Evolutionary conservation across 2,329 filamentous ascomycete species (phyloP).

Genomic region (Penicillium aurantiogriseum): DNA sequence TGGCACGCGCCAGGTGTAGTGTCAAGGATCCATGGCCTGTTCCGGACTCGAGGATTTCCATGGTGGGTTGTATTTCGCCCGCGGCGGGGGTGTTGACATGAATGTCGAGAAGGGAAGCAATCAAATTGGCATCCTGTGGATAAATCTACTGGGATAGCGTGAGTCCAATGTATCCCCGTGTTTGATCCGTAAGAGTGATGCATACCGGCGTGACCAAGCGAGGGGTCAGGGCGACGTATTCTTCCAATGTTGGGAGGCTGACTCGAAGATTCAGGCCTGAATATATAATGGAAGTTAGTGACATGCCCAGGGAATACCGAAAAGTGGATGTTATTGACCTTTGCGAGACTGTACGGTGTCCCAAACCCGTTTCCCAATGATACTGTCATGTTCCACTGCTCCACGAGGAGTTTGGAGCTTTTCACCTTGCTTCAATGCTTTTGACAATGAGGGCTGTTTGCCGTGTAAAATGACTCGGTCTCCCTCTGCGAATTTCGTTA

Average conservation of each 20-base stretch:
- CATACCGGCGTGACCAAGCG: slow-evolving; percentile 73
- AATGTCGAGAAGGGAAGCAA: slow-evolving; percentile 73
- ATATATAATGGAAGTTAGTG: slow-evolving; percentile 2
- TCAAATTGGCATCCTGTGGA: slow-evolving; percentile 70
- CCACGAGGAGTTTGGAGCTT: slow-evolving; percentile 39
- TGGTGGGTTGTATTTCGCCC: slow-evolving; percentile 40
- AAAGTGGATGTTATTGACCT: slow-evolving; percentile 31
- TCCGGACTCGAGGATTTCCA: slow-evolving; percentile 80
- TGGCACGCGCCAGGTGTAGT: slow-evolving; percentile 69
- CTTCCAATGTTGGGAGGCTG: slow-evolving; percentile 66
- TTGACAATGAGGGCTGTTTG: slow-evolving; percentile 42
- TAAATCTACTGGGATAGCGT: slow-evolving; percentile 57
- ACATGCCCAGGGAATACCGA: neutral
- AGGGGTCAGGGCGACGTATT: slow-evolving; percentile 67
- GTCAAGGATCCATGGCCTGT: slow-evolving; percentile 82
- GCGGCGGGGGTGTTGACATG: slow-evolving; percentile 53
- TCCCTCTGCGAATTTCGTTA: slow-evolving; percentile 38
- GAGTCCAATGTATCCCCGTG: slow-evolving; percentile 10
- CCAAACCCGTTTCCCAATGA: slow-evolving; percentile 63
- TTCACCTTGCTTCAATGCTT: slow-evolving; percentile 41
- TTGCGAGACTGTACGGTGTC: slow-evolving; percentile 59
- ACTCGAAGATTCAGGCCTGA: slow-evolving; percentile 51
- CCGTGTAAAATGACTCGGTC: slow-evolving; percentile 44
- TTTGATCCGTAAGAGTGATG: slow-evolving; percentile 3
- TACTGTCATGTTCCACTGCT: slow-evolving; percentile 48